Base-by-base conservation (phyloP, 176 grass and related monocot genomes). In the Aegilops umbellulata region DNA sequence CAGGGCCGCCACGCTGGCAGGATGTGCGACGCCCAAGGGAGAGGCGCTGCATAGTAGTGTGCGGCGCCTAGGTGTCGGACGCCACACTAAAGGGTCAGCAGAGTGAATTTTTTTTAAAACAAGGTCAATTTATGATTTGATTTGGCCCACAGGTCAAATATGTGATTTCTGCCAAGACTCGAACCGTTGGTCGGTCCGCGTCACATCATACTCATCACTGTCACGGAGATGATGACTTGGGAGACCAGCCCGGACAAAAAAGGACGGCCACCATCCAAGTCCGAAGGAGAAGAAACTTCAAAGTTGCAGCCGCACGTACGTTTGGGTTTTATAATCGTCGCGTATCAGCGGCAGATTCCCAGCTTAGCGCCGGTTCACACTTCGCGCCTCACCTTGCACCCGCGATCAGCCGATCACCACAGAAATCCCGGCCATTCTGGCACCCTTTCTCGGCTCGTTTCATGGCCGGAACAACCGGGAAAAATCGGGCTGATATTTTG, bases 311-410 rank as follows among this genome's bases (percentile, higher is more conserved):
- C 76, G 26, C 76, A 76, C 60, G 22, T 13, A 69, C 65, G 9
- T 20, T 11, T n/a, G 32, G 32, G 4, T 60, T 53, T 41, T 32
- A 41, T 60, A 60, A 61, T 42, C 3, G 29, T 17, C 10, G 27
- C 49, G 8, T 39, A 6, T 60, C 32, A 7, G 49, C 25, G 61
- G 69, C 69, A 81, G 88, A 89, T 89, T 76, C 69, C 68, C n/a
- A 36, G 49, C 36, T 23, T 30, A 24, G 10, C 12, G 6, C 35
- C 78, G 0, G 83, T 89, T 89, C 83, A 89, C 83, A 85, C 88
- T 8, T 77, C 32, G 62, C 77, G 12, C 19, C 16, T 57, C 53
- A 8, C 53, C 53, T 57, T 55, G 16, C 47, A 30, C 65, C 15
- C n/a, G 66, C 9, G 30, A 64, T 84, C 88, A 15, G 3, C 13